These are phyloP conservation scores for Euphorbia tirucalli DNA, from an alignment of 345 rosid species.

Conservation along the genomic window DNA sequence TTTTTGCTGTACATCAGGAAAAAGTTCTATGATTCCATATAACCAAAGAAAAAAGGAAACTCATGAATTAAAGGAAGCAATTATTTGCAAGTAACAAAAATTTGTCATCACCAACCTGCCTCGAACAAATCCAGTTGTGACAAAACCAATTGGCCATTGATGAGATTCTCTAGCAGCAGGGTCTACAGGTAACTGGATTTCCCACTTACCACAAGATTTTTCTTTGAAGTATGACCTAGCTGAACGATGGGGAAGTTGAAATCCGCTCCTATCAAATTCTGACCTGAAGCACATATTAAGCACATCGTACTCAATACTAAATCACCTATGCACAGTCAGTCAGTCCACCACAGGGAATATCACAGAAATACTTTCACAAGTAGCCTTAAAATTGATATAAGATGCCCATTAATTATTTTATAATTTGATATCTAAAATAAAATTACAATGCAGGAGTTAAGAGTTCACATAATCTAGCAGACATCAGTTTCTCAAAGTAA, in stretches of 20 bases:
- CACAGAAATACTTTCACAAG: too few relatives aligned
- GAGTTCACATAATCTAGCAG: background rate
- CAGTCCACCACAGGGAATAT: too few relatives aligned
- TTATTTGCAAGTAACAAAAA: background rate
- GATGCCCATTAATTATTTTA: too few relatives aligned
- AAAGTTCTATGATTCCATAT: background rate
- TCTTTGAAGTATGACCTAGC: slow-evolving; percentile 66
- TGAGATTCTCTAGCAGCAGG: slow-evolving; percentile 37
- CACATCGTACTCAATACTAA: too few relatives aligned
- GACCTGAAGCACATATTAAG: slow-evolving; percentile 36
- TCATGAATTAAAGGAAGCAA: background rate
- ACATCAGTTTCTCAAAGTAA: background rate
- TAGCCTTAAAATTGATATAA: too few relatives aligned
- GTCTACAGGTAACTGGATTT: slow-evolving; percentile 56
- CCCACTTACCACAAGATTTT: slow-evolving; percentile 60
- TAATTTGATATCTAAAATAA: too few relatives aligned
- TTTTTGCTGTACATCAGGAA: slow-evolving; percentile 53
- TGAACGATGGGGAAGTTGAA: slow-evolving; percentile 50
- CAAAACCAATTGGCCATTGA: slow-evolving; percentile 79
- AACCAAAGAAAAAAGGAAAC: background rate
- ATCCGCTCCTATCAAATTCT: slow-evolving; percentile 34
- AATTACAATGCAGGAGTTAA: background rate
- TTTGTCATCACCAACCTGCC: slow-evolving; percentile 57
- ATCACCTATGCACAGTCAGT: too few relatives aligned
- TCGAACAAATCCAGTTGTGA: slow-evolving; percentile 72